A percentile compares a stretch with the other conserved stretches of the same genome.
Evolutionary conservation across 306 rosid species (phyloP).

Genomic region (Calophaca sinica): DNA sequence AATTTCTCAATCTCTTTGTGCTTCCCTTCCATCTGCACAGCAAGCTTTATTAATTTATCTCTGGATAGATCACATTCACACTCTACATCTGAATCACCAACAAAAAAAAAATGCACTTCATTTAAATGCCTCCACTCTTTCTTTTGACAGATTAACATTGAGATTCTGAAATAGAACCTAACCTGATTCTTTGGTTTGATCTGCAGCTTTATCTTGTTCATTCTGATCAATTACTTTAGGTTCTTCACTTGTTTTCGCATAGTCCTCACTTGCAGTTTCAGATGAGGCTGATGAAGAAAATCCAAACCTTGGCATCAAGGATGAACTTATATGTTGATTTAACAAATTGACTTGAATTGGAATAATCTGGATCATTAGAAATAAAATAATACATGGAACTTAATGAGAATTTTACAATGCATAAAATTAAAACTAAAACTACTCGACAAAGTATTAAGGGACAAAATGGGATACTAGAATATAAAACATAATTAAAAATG

Average conservation of each 20-base stretch:
- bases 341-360: conserved; percentile 57
- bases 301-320: conserved; percentile 53
- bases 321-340: conserved; percentile 47
- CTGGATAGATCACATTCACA: conserved; percentile 59
- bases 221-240: conserved; percentile 52
- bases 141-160: conserved; percentile 43
- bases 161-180: conserved; percentile 55
- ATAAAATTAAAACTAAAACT: not conserved
- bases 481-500: conserved; percentile 1
- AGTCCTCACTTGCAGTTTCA: conserved; percentile 53
- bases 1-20: conserved; percentile 77
- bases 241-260: conserved; percentile 53
- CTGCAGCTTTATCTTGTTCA: conserved; percentile 48
- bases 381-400: conserved; percentile 16
- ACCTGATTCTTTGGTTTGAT: conserved; percentile 59
- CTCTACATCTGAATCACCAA: conserved; percentile 64
- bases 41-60: conserved; percentile 79
- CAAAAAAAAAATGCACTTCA: conserved; percentile 52
- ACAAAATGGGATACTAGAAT: not conserved
- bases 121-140: conserved; percentile 55
- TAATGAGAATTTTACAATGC: conserved; percentile 33
- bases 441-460: not conserved
- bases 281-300: conserved; percentile 78
- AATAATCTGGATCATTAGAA: conserved; percentile 55
- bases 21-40: conserved; percentile 78